Evolutionary conservation across 2,329 filamentous ascomycete genomes (phyloP).

Genomic region (Sclerotinia subarctica): DNA sequence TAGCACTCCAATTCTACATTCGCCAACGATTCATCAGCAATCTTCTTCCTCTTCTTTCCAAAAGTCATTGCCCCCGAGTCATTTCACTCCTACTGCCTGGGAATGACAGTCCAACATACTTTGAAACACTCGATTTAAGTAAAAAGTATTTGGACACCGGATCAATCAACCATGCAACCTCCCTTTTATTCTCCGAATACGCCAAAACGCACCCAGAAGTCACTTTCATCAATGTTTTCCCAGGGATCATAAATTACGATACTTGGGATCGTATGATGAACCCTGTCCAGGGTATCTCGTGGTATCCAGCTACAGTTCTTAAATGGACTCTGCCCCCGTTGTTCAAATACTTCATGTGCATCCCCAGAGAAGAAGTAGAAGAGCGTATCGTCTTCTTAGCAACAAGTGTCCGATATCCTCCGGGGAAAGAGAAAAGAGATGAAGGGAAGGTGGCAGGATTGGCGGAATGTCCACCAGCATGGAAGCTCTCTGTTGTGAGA

Average conservation of each 20-base stretch:
- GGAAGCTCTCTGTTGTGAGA: background rate
- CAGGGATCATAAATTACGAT: background rate
- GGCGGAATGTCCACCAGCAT: background rate
- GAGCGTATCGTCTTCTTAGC: conserved; percentile 1
- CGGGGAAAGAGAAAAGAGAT: background rate
- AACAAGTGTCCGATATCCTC: conserved; percentile 12
- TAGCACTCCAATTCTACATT: background rate
- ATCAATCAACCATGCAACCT: background rate
- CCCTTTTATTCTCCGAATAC: background rate
- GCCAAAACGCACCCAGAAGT: background rate
- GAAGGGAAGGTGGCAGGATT: conserved; percentile 4
- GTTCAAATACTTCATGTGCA: background rate
- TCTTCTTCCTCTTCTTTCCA: background rate
- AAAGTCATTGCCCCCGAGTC: conserved; percentile 8
- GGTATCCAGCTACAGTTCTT: conserved; percentile 2
- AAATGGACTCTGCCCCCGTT: background rate
- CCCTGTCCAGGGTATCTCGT: background rate
- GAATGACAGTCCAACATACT: background rate
- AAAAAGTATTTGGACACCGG: background rate
- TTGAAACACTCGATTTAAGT: background rate
- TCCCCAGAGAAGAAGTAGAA: background rate
- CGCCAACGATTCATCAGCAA: conserved; percentile 13
- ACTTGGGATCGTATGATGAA: background rate
- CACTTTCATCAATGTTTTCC: conserved; percentile 6
- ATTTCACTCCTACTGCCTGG: conserved; percentile 2